A percentile compares a stretch with the other conserved stretches of the same genome.
Conservation (phyloP, 2,329 filamentous ascomycete genomes). For the Phoma herbarum region DNA sequence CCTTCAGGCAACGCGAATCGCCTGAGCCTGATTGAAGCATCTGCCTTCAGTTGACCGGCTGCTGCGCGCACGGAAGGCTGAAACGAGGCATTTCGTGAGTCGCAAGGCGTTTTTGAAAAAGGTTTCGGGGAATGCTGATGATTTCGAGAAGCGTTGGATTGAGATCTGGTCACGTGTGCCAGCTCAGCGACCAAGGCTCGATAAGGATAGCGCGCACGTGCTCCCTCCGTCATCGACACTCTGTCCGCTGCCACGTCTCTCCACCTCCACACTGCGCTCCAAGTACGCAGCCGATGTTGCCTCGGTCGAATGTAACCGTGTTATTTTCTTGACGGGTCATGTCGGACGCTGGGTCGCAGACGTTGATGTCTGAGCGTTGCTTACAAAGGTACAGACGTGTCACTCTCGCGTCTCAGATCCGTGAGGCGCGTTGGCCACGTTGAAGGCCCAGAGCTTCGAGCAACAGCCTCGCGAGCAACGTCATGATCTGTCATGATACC, state of each 20-base stretch:
- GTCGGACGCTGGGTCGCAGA: constrained; percentile 1
- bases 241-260: constrained; percentile 1
- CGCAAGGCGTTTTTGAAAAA: background rate
- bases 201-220: constrained; percentile 1
- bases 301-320: background rate
- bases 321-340: background rate
- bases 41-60: background rate
- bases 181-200: background rate
- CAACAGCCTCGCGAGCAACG: constrained; percentile 4
- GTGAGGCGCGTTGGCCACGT: constrained; percentile 20
- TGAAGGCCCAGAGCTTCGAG: constrained; percentile 1
- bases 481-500: constrained; percentile 6
- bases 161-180: constrained; percentile 1
- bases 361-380: background rate
- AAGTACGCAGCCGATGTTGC: background rate
- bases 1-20: background rate
- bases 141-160: background rate
- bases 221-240: background rate
- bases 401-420: constrained; percentile 19
- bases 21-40: background rate
- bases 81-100: background rate
- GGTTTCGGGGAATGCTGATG: background rate
- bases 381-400: constrained; percentile 18
- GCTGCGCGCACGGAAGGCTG: no score
- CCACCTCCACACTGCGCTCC: background rate